Base-by-base conservation (phyloP, 2,329 filamentous ascomycete species). In the Fusarium kyushuense region DNA sequence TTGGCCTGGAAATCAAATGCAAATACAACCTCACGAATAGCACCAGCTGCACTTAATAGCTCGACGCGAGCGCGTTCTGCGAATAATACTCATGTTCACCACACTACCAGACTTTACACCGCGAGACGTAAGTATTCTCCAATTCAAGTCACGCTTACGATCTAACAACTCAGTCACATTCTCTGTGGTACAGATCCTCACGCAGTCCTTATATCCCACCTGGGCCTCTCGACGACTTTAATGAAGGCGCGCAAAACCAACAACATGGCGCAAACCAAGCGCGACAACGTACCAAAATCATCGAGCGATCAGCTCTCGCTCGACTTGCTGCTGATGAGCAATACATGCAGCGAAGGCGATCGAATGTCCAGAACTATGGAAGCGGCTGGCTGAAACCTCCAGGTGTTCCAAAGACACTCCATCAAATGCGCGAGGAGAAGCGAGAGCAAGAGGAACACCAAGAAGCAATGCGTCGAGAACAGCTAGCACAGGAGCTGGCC, bases 371-470 rank as follows among this genome's bases (percentile, higher is more conserved):
- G 47, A 92, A 94, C 74, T 97, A 96, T 76, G 96, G 96, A 63
- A 92, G 90, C 69, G 87, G 87, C 43, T 99, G 96, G 96, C 90
- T 99, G 57, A 92, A 91, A 60, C 96, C 96, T 0, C 94, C 93
- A 0, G 96, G 95, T 10, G 86, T 97, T 56, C 79, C 89, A 58
- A 99, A 98, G 84, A 97, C 95, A 2, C 88, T 97, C 62, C 90
- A 96, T 76, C 94, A 96, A 66, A 88, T 94, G 80, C 90, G 92
- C 41, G 96, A 99, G 79, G 96, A 99, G 81, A 89, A 90, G 70
- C 87, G 92, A 13, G 96, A 99, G 82, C 87, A 92, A 56, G 91
- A 95, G 76, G 96, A 99, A 79, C 92, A 94, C 63, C 88, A 92
- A 65, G 89, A 92, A 75, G 87, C 91, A 3, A 81, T 93, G 77